These are phyloP conservation scores for Scytalidium lignicola DNA, from an alignment of 2,329 filamentous ascomycete species.

Conservation along the genomic window DNA sequence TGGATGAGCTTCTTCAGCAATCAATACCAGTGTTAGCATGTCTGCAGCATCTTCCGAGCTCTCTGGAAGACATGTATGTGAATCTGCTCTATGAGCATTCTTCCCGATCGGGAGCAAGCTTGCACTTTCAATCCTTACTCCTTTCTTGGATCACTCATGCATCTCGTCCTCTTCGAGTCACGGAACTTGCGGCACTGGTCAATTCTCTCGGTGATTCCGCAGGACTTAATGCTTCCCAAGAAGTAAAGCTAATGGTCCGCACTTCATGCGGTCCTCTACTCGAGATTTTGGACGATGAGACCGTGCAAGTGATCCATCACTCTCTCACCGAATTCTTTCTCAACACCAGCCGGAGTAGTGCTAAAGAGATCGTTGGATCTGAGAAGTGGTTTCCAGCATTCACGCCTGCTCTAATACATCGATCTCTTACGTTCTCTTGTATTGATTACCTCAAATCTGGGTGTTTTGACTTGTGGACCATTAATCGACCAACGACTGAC, in stretches of 20 bases:
- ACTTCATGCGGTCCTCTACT: constrained; percentile 36
- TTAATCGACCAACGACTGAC: neutral
- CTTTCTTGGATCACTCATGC: constrained; percentile 38
- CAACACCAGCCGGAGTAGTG: constrained; percentile 10
- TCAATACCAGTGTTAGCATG: constrained; percentile 14
- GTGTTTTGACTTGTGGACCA: constrained; percentile 1
- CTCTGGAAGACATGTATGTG: constrained; percentile 35
- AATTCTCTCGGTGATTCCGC: constrained; percentile 10
- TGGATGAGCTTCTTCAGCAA: constrained; percentile 14
- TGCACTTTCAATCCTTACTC: constrained; percentile 31
- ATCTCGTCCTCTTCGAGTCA: constrained; percentile 34
- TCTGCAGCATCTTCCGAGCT: constrained; percentile 21
- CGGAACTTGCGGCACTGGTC: constrained; percentile 34
- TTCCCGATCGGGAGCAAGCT: constrained; percentile 24
- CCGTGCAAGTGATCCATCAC: constrained; percentile 40
- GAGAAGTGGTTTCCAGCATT: constrained; percentile 7
- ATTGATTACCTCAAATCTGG: constrained; percentile 8
- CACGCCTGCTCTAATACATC: constrained; percentile 2
- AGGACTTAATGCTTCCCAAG: constrained; percentile 7
- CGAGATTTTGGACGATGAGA: constrained; percentile 40
- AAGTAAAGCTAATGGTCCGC: constrained; percentile 31
- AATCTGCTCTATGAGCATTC: constrained; percentile 32
- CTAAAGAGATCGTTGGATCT: neutral
- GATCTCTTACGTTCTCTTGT: constrained; percentile 4
- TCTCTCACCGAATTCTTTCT: constrained; percentile 42